These are phyloP conservation scores for Dorcoceras hygrometricum DNA, from an alignment of 257 asterid species.

Conservation along the genomic window DNA sequence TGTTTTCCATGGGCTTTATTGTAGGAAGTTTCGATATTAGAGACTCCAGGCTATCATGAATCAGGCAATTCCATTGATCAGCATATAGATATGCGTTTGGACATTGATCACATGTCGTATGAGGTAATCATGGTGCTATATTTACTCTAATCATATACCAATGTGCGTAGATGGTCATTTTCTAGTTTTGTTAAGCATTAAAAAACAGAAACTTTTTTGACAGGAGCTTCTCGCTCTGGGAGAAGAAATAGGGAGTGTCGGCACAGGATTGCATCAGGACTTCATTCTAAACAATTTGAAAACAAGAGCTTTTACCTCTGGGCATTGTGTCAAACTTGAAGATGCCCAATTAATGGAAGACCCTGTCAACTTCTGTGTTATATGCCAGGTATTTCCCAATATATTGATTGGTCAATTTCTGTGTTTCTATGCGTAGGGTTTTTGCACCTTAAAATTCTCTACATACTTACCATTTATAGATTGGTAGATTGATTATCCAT, in stretches of 20 bases:
- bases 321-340: constrained; percentile 32
- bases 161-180: neutral
- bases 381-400: constrained; percentile 68
- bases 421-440: neutral
- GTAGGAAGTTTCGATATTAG: constrained; percentile 67
- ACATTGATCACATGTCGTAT: constrained; percentile 45
- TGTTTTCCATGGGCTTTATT: neutral
- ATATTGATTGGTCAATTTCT: neutral
- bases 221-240: neutral
- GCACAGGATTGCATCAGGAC: constrained; percentile 65
- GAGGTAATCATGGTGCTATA: neutral
- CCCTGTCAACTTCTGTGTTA: constrained; percentile 57
- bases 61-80: constrained; percentile 53
- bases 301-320: constrained; percentile 42
- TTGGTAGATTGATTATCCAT: neutral
- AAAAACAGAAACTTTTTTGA: neutral
- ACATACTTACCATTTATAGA: neutral
- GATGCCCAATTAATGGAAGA: constrained; percentile 31
- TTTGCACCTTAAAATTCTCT: neutral
- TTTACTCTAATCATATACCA: neutral
- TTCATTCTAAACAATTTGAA: constrained; percentile 45
- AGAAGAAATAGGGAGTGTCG: constrained; percentile 60
- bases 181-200: neutral
- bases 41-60: constrained; percentile 59
- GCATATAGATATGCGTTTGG: constrained; percentile 60